phyloP scores from a whole-genome alignment of 2,329 filamentous ascomycete genomes.

The Fusarium xylarioides region DNA sequence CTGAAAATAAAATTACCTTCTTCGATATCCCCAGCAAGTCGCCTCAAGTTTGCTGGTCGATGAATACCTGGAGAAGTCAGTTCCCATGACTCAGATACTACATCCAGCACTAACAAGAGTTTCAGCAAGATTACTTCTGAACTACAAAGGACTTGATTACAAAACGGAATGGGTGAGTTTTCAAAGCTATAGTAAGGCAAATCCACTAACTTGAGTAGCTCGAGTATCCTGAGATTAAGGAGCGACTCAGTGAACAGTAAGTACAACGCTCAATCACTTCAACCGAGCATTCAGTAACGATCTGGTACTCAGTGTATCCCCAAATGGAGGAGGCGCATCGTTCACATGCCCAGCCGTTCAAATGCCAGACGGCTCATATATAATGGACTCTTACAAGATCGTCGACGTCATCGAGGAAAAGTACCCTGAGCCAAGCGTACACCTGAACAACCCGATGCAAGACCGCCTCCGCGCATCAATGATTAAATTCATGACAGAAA shows the following conservation, averaged over 20 bases:
- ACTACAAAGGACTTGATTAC: constrained; percentile 27
- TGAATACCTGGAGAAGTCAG: constrained; percentile 35
- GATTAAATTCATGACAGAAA: constrained; percentile 20
- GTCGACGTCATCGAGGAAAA: constrained; percentile 65
- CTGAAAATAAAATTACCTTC: not conserved
- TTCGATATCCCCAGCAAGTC: constrained; percentile 27
- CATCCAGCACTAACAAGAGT: fast-evolving
- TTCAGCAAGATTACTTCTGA: constrained; percentile 25
- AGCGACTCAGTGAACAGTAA: constrained; percentile 14
- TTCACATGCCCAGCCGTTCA: constrained; percentile 58
- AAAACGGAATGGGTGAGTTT: constrained; percentile 26
- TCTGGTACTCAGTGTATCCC: not conserved
- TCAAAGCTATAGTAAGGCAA: fast-evolving
- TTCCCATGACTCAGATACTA: fast-evolving
- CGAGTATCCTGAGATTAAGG: constrained; percentile 26
- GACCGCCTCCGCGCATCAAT: constrained; percentile 3
- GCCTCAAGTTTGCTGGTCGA: constrained; percentile 31
- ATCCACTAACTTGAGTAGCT: not conserved
- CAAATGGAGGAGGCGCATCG: not conserved
- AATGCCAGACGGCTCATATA: constrained; percentile 62
- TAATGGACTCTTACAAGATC: constrained; percentile 72
- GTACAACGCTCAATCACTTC: fast-evolving
- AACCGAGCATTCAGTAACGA: not conserved
- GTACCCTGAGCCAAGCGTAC: constrained; percentile 59
- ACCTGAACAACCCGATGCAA: constrained; percentile 5